Percentiles rank a stretch among this genome's conserved stretches.
These are phyloP conservation scores for Arxiozyma slooffiae DNA, from an alignment of 1,139 yeast genomes.

Conservation along the genomic window DNA sequence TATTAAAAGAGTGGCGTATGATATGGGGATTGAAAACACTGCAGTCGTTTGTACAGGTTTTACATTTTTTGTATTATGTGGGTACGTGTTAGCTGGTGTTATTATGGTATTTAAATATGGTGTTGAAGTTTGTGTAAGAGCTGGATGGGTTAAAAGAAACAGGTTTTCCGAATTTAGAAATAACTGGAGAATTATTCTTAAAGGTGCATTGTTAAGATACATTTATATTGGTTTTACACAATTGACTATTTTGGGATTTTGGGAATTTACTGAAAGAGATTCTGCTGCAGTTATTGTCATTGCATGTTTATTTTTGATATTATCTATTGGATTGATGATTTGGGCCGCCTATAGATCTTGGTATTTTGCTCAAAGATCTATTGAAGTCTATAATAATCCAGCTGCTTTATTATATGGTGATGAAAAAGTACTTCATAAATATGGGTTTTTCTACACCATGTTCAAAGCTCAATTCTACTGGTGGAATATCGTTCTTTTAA, in stretches of 20 bases:
- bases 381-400: constrained; percentile 50
- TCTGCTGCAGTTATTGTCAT: constrained; percentile 68
- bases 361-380: constrained; percentile 47
- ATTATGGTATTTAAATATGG: constrained; percentile 41
- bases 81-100: constrained; percentile 49
- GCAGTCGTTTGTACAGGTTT: constrained; percentile 67
- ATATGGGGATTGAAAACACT: constrained; percentile 60
- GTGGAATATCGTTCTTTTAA: constrained; percentile 56
- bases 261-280: constrained; percentile 64
- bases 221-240: constrained; percentile 71
- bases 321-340: constrained; percentile 45
- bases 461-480: constrained; percentile 63
- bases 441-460: constrained; percentile 78
- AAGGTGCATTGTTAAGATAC: constrained; percentile 61
- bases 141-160: constrained; percentile 39
- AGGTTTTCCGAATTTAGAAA: constrained; percentile 42
- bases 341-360: constrained; percentile 55
- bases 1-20: constrained; percentile 60
- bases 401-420: constrained; percentile 74
- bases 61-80: constrained; percentile 61
- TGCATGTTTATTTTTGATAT: constrained; percentile 52
- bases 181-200: constrained; percentile 47
- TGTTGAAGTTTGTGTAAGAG: constrained; percentile 37
- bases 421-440: constrained; percentile 50
- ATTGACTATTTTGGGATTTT: constrained; percentile 53